These are phyloP conservation scores for Xylaria acuta DNA, from an alignment of 495 filamentous ascomycete genomes.

Conservation along the genomic window DNA sequence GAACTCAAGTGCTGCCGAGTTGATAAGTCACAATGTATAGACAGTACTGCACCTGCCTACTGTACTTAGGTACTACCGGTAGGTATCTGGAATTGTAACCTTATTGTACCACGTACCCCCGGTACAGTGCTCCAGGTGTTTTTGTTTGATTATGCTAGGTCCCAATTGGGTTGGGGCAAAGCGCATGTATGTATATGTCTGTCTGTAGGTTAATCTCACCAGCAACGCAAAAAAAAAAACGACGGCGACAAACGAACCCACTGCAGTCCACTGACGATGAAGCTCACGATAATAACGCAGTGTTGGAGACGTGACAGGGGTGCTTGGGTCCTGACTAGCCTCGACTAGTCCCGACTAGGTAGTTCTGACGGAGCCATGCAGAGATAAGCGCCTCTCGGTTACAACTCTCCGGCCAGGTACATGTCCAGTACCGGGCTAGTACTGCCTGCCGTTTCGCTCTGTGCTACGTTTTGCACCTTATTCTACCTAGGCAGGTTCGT, in stretches of 20 bases:
- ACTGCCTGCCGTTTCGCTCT: not conserved
- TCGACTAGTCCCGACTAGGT: not conserved
- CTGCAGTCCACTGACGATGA: slow-evolving; percentile 30
- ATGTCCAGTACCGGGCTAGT: not conserved
- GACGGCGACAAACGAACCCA: not conserved
- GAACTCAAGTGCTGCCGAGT: no score
- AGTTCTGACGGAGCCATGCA: slow-evolving; percentile 21
- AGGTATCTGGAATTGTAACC: no score
- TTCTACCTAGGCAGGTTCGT: no score
- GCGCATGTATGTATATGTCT: not conserved
- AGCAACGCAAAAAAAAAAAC: not conserved
- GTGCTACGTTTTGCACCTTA: not conserved
- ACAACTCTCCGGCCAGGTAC: slow-evolving; percentile 8
- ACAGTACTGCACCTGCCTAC: no score
- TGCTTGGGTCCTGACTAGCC: not conserved
- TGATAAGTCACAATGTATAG: no score
- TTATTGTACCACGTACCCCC: not conserved
- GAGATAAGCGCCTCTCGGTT: not conserved
- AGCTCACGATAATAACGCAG: slow-evolving; percentile 41
- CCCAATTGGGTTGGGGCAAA: slow-evolving; percentile 12
- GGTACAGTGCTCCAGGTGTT: not conserved
- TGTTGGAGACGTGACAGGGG: slow-evolving; percentile 4
- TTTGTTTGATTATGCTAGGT: not conserved
- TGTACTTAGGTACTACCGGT: no score
- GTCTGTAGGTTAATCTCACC: not conserved